Base-by-base conservation (phyloP, 1,284 basidiomycete species). In the Pseudozyma thailandica region DNA sequence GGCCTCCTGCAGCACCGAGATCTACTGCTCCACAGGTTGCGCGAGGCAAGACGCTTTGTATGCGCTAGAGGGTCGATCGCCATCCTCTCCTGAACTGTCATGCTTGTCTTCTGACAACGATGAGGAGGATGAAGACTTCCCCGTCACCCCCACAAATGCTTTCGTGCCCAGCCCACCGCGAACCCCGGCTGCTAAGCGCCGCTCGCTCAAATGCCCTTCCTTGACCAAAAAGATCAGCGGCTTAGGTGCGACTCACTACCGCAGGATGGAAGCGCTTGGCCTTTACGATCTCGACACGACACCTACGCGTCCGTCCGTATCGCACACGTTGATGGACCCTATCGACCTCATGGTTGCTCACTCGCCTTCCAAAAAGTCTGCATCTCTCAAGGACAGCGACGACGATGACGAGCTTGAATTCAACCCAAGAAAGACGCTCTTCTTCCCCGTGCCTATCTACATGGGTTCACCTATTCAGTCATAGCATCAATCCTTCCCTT, bases 21-120 rank as follows among this genome's bases (percentile, higher is more conserved):
- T 69, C 42, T 62, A 69, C 65, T 69, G 65, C 51, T 62, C 59
- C 6, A 38, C 31, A 20, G 42, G 57, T 10, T 69, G 65, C 33
- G 65, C 65, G 10, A 39, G 55, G 1, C 54, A 50, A 7, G 65
- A 62, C 25, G 65, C 65, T 3, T 46, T 69, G 6, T 62, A 62
- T 18, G 58, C 59, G 1, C 59, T 69, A 13, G 65, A 69, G 21
- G 65, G 65, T 18, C 37, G 55, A 6, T 62, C 65, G 25, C 65
- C 59, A 2, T 28, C 30, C 6, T 42, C 44, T 3, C 41, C 48
- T 4, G 41, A 33, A 13, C 38, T 47, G 9, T 55, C 56, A 7
- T 31, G 47, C 4, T 50, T 47, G 2, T 54, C 54, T 28, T 56
- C 50, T 10, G 65, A 69, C 23, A 33, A 48, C 41, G 64, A 60